These are phyloP conservation scores for Vitis labrusca DNA, from an alignment of 164 flowering plant species.

Conservation along the genomic window DNA sequence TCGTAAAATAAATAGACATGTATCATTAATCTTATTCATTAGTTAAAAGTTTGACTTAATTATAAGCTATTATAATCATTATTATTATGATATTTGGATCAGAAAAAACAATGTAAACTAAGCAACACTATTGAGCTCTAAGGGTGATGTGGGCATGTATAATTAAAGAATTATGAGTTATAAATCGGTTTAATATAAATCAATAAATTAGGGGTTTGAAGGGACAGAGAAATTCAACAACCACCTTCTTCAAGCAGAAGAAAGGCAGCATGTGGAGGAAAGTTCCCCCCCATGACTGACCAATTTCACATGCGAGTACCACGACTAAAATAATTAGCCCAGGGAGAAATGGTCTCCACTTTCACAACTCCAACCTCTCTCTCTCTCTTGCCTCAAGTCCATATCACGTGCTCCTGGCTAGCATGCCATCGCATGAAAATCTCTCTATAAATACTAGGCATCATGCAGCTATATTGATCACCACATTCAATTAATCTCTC, in stretches of 20 bases:
- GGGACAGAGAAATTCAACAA: neutral
- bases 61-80: too few relatives aligned
- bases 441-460: constrained; percentile 8
- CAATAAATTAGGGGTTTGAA: neutral
- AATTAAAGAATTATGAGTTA: neutral
- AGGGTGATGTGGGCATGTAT: neutral
- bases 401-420: constrained; percentile 6
- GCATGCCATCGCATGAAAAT: neutral
- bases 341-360: neutral
- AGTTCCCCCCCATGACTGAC: neutral
- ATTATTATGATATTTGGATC: too few relatives aligned
- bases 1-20: too few relatives aligned
- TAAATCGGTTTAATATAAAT: neutral
- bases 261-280: constrained; percentile 10
- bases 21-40: too few relatives aligned
- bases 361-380: neutral
- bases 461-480: too few relatives aligned
- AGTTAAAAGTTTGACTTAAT: too few relatives aligned
- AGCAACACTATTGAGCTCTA: too few relatives aligned
- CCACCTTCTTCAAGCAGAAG: neutral
- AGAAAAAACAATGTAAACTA: too few relatives aligned
- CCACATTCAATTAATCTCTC: too few relatives aligned
- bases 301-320: neutral
- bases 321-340: neutral
- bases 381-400: neutral